Conservation (phyloP, 2,329 filamentous ascomycete genomes). For the Penicillium polonicum region DNA sequence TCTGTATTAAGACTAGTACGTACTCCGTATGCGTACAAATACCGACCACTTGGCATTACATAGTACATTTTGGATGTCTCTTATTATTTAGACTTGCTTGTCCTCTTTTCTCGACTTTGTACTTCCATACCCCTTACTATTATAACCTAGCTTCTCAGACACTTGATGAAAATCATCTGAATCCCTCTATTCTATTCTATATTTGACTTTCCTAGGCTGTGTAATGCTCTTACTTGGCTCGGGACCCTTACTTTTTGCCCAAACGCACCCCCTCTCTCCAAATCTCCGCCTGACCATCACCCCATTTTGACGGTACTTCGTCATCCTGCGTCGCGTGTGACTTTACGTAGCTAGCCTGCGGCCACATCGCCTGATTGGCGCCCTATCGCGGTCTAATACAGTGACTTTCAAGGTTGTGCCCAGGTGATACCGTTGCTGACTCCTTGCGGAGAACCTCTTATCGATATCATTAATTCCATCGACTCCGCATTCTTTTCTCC, state of each 20-base stretch:
- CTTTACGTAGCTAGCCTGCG: conserved; percentile 8
- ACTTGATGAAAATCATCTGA: not conserved
- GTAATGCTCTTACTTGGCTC: conserved; percentile 1
- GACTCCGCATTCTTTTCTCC: conserved; percentile 5
- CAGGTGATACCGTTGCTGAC: conserved; percentile 1
- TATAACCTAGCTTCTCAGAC: not conserved
- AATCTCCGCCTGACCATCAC: conserved; percentile 4
- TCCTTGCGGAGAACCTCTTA: conserved; percentile 9
- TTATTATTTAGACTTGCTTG: not conserved
- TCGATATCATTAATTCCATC: conserved; percentile 7
- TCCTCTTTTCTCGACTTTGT: not conserved
- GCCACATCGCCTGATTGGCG: conserved; percentile 15
- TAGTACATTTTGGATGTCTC: not conserved
- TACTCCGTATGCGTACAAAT: not conserved
- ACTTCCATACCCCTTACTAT: not conserved
- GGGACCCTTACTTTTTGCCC: conserved; percentile 3
- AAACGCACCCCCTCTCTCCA: conserved; percentile 1
- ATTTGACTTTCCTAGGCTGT: not conserved
- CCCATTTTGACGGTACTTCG: conserved; percentile 3
- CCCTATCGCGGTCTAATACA: conserved; percentile 3
- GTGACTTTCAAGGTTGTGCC: not conserved
- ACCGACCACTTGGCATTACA: not conserved
- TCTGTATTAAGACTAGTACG: not conserved
- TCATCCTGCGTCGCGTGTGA: conserved; percentile 21
- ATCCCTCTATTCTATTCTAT: not conserved